Evolutionary conservation across 371 early-diverging fungal genomes (phyloP).

Genomic region (Funneliformis caledonium): DNA sequence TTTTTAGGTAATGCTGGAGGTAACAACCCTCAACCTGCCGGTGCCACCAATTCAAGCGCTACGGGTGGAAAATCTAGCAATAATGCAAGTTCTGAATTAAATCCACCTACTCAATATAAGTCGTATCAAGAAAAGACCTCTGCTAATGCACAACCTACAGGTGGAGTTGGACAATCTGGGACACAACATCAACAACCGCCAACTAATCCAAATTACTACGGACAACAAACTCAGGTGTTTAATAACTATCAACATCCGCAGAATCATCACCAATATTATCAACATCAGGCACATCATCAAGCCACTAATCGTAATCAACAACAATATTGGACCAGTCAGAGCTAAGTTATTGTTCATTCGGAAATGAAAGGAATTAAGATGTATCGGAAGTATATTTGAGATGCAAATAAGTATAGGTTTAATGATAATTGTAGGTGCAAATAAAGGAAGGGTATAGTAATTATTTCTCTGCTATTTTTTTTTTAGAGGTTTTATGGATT

Average conservation of each 20-base stretch:
- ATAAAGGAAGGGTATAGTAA: not conserved
- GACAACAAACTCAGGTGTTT: slow-evolving; percentile 38
- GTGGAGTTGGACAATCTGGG: not conserved
- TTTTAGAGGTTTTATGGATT: not conserved
- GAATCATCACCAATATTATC: slow-evolving; percentile 33
- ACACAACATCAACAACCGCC: slow-evolving; percentile 30
- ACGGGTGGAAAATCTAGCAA: slow-evolving; percentile 21
- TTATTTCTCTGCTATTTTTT: not conserved
- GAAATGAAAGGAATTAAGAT: not conserved
- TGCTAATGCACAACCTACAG: not conserved
- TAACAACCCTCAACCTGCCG: slow-evolving; percentile 32
- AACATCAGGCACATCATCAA: slow-evolving; percentile 41
- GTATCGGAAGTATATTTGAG: not conserved
- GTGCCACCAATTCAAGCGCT: slow-evolving; percentile 33
- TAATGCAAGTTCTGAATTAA: slow-evolving; percentile 33
- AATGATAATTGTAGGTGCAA: too few relatives aligned
- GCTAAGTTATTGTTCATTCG: slow-evolving; percentile 2
- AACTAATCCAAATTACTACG: slow-evolving; percentile 38
- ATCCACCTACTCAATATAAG: slow-evolving; percentile 37
- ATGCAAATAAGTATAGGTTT: not conserved
- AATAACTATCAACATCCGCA: slow-evolving; percentile 34
- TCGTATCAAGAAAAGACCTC: slow-evolving; percentile 32
- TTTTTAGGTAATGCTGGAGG: slow-evolving; percentile 43
- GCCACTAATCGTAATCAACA: slow-evolving; percentile 29
- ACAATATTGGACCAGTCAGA: slow-evolving; percentile 41